Percentiles rank a stretch among this genome's conserved stretches.
phyloP scores from a whole-genome alignment of 306 rosid species.

The Dalbergia cultrata region DNA sequence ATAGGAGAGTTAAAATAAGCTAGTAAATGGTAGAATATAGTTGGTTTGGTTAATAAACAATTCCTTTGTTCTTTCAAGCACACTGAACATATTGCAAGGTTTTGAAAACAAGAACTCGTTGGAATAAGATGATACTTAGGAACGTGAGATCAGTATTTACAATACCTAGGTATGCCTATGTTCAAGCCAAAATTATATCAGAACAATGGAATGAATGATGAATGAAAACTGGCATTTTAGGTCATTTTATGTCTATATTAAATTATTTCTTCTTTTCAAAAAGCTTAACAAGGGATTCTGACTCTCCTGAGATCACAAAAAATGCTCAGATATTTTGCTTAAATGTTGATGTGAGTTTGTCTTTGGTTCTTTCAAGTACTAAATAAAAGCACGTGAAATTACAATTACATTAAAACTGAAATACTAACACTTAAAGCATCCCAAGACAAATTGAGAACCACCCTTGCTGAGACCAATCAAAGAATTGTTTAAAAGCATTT shows the following conservation, averaged over 20 bases:
- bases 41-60: constrained; percentile 11
- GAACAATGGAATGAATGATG: not conserved
- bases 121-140: not conserved
- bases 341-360: not conserved
- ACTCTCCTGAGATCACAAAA: too few relatives aligned
- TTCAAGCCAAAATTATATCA: not conserved
- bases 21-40: not conserved
- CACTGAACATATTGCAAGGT: not conserved
- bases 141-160: not conserved
- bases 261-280: too few relatives aligned
- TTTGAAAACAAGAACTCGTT: not conserved
- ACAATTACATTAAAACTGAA: not conserved
- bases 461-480: not conserved
- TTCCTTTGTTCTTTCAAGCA: not conserved
- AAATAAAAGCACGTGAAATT: not conserved
- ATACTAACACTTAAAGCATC: not conserved
- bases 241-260: too few relatives aligned
- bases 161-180: not conserved
- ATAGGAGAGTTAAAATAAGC: constrained; percentile 18
- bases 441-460: not conserved
- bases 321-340: not conserved
- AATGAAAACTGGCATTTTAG: not conserved
- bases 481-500: not conserved
- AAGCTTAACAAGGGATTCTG: too few relatives aligned
- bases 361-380: too few relatives aligned